A percentile compares a stretch with the other conserved stretches of the same genome.
Evolutionary conservation across 352 stramenopile species (phyloP).

Genomic region (Hyaloperonospora arabidopsidis): DNA sequence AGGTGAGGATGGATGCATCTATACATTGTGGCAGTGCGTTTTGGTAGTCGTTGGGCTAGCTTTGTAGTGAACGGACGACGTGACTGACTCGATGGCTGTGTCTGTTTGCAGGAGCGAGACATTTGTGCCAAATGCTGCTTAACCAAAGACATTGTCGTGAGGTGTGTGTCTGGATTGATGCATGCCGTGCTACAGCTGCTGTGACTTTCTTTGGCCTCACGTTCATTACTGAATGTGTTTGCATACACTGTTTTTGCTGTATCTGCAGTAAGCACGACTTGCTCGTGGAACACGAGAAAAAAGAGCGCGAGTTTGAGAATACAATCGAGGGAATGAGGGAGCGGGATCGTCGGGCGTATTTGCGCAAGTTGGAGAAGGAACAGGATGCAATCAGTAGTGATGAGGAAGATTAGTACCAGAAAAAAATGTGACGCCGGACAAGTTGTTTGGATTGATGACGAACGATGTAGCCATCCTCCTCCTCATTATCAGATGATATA

Average conservation of each 20-base stretch:
- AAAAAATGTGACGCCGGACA: too few relatives aligned
- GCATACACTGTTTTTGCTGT: conserved; percentile 4
- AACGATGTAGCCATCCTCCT: too few relatives aligned
- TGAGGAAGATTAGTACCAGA: not conserved
- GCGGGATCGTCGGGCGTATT: conserved; percentile 59
- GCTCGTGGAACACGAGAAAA: conserved; percentile 33
- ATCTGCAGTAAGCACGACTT: conserved; percentile 45
- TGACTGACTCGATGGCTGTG: conserved; percentile 2
- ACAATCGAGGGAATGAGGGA: conserved; percentile 65
- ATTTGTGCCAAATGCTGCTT: conserved; percentile 87
- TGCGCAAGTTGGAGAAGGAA: conserved; percentile 64
- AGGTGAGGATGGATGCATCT: conserved; percentile 21
- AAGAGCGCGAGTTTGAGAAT: conserved; percentile 43
- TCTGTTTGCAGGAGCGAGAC: conserved; percentile 43
- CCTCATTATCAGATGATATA: too few relatives aligned
- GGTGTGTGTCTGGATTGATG: conserved; percentile 22
- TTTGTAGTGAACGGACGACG: not conserved
- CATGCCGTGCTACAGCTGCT: not conserved
- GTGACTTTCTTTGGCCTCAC: not conserved
- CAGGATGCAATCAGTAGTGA: conserved; percentile 22
- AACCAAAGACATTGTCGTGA: conserved; percentile 60
- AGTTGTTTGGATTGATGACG: too few relatives aligned
- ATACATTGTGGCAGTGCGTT: not conserved
- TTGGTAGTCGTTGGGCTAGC: not conserved
- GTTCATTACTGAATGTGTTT: not conserved